Percentiles rank a stretch among this genome's conserved stretches.
These are phyloP conservation scores for Euphorbia lathyris DNA, from an alignment of 345 rosid genomes.

Conservation along the genomic window DNA sequence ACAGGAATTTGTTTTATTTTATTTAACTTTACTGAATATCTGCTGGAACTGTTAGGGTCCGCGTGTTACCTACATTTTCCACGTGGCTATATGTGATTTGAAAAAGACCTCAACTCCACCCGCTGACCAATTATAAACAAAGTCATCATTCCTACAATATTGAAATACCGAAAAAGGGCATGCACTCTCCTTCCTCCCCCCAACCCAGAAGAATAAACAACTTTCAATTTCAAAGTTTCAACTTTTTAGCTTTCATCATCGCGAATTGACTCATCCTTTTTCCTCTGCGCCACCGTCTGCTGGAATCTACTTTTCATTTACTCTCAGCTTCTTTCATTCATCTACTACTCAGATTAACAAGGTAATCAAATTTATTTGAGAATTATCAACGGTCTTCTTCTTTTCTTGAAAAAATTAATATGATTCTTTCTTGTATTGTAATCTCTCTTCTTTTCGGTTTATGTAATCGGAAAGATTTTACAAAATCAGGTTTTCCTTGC, in stretches of 20 bases:
- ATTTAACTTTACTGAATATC: neutral
- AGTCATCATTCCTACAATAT: too few relatives aligned
- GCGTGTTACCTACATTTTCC: neutral
- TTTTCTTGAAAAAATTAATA: neutral
- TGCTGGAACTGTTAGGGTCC: conserved; percentile 10
- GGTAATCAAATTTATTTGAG: neutral
- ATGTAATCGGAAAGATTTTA: too few relatives aligned
- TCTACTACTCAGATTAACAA: too few relatives aligned
- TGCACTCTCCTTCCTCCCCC: too few relatives aligned
- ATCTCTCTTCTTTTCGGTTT: neutral
- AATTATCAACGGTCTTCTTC: conserved; percentile 2
- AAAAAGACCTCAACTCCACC: neutral
- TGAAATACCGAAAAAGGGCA: neutral
- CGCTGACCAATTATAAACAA: neutral
- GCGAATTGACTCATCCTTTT: neutral
- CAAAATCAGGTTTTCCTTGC: neutral
- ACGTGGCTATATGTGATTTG: neutral
- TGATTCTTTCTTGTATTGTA: neutral
- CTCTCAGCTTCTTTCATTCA: neutral
- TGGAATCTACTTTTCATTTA: neutral
- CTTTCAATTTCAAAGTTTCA: neutral
- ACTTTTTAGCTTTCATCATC: neutral
- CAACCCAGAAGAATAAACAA: neutral
- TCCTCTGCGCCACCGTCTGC: neutral
- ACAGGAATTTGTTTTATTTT: too few relatives aligned